Percentiles rank a stretch among this genome's conserved stretches.
Evolutionary conservation across 2,329 filamentous ascomycete species (phyloP).

Genomic region (Stachybotrys elegans): DNA sequence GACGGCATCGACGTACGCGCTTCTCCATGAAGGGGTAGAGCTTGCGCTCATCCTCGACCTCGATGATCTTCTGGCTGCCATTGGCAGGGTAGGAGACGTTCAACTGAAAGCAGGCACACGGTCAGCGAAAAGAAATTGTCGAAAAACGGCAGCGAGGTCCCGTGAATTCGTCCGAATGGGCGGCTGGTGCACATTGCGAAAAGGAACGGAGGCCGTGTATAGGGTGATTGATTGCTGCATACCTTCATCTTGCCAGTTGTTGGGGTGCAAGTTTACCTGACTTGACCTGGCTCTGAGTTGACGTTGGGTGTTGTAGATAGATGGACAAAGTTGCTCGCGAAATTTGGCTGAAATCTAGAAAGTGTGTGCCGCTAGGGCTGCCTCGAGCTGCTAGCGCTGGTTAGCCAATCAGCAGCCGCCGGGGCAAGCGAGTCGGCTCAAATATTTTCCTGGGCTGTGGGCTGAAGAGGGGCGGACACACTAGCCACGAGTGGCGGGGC

Average conservation of each 20-base stretch:
- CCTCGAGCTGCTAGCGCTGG: too few relatives aligned
- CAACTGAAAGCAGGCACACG: conserved; percentile 35
- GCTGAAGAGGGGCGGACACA: too few relatives aligned
- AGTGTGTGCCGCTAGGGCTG: conserved; percentile 39
- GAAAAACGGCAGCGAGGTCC: neutral
- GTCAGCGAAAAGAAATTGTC: conserved; percentile 24
- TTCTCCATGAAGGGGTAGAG: conserved; percentile 98
- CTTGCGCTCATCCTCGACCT: conserved; percentile 99
- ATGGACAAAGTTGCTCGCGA: conserved; percentile 16
- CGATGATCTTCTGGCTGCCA: conserved; percentile 99
- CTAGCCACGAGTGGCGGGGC: too few relatives aligned
- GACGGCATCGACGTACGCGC: conserved; percentile 58
- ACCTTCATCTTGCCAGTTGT: conserved; percentile 46
- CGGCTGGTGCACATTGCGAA: neutral
- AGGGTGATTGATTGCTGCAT: conserved; percentile 14
- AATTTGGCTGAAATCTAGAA: conserved; percentile 33
- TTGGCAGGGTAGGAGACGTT: conserved; percentile 90
- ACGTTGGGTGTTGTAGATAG: conserved; percentile 30
- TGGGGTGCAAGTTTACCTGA: conserved; percentile 37
- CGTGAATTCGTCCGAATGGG: neutral
- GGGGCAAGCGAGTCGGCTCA: too few relatives aligned
- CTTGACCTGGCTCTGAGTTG: conserved; percentile 34
- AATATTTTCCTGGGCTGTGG: too few relatives aligned
- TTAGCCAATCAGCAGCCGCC: too few relatives aligned
- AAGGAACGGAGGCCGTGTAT: conserved; percentile 1